Conservation (phyloP, 306 rosid genomes). For the Quercus cerris region DNA sequence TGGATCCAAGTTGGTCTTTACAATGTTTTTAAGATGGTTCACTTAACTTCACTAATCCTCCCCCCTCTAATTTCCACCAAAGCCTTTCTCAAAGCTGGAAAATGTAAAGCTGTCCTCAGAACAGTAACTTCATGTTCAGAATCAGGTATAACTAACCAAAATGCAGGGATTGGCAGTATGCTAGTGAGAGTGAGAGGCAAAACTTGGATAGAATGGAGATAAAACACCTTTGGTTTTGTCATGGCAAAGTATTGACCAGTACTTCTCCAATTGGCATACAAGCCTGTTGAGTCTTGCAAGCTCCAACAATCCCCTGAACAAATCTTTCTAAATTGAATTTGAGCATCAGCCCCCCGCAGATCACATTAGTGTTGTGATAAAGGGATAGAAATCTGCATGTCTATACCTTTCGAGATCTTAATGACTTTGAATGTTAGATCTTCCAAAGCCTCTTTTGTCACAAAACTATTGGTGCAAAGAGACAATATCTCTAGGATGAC, state of each 20-base stretch:
- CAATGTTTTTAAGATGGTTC: too few species aligned
- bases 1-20: too few species aligned
- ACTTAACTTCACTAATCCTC: too few species aligned
- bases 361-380: too few species aligned
- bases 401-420: conserved; percentile 23
- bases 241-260: conserved; percentile 56
- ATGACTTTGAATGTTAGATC: conserved; percentile 46
- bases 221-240: conserved; percentile 54
- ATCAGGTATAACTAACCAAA: too few species aligned
- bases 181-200: too few species aligned
- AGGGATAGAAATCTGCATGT: conserved; percentile 54
- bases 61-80: too few species aligned
- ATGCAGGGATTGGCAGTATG: too few species aligned
- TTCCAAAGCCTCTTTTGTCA: conserved; percentile 32
- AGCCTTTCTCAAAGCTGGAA: too few species aligned
- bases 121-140: too few species aligned
- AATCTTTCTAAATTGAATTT: conserved; percentile 30
- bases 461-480: conserved; percentile 47
- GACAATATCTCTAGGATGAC: conserved; percentile 67
- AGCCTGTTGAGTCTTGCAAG: conserved; percentile 41
- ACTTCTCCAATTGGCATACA: conserved; percentile 57
- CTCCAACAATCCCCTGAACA: too few species aligned
- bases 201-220: background rate
- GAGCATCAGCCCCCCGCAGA: conserved; percentile 50
- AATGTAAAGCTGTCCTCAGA: too few species aligned